Percentiles rank a stretch among this genome's conserved stretches.
Conservation (phyloP, 1,139 yeast genomes). For the Waltiozyma sp. region DNA sequence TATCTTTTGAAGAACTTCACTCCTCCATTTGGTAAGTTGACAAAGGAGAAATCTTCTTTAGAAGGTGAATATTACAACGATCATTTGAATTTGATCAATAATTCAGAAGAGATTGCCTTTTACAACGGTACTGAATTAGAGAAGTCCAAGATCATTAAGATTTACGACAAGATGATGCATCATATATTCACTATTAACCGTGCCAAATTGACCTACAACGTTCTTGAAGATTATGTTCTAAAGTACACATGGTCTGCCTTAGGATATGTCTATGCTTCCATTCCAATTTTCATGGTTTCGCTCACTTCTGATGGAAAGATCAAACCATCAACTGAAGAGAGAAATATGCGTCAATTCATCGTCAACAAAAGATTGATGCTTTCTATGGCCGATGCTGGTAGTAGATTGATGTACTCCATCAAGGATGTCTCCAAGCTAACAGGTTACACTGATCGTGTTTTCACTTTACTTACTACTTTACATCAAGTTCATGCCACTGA, state of each 20-base stretch:
- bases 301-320: constrained; percentile 25
- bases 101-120: constrained; percentile 90
- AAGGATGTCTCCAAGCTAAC: constrained; percentile 88
- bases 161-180: constrained; percentile 49
- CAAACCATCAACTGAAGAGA: constrained; percentile 25
- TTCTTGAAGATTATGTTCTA: constrained; percentile 76
- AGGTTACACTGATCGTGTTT: constrained; percentile 84
- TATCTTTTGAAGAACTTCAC: constrained; percentile 60
- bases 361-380: constrained; percentile 85
- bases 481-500: constrained; percentile 74
- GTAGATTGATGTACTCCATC: constrained; percentile 90
- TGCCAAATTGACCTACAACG: constrained; percentile 47
- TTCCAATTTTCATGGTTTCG: constrained; percentile 58
- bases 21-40: constrained; percentile 77
- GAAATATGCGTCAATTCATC: constrained; percentile 78
- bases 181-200: constrained; percentile 33
- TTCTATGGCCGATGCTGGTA: constrained; percentile 91
- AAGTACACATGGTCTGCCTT: constrained; percentile 93
- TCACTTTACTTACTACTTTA: constrained; percentile 58
- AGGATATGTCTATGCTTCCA: constrained; percentile 82
- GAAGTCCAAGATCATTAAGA: constrained; percentile 48
- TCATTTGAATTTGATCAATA: constrained; percentile 74
- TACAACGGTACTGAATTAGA: constrained; percentile 87
- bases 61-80: constrained; percentile 89
- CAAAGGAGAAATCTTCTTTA: constrained; percentile 61